phyloP scores from a whole-genome alignment of 1,139 yeast genomes.

The Meyerozyma smithsonii region DNA sequence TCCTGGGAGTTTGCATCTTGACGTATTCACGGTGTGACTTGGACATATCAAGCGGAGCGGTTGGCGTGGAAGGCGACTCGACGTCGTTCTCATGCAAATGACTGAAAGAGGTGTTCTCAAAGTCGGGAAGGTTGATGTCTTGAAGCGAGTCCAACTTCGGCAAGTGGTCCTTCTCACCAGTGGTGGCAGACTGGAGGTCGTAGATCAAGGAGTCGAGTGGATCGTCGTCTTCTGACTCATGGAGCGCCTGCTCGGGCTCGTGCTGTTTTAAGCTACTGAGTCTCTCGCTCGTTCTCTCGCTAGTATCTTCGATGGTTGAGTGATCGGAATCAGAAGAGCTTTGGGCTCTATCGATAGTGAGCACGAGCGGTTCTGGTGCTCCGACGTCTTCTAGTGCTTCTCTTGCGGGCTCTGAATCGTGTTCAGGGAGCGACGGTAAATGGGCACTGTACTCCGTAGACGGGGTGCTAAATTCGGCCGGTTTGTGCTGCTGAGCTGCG shows the following conservation, averaged over 20 bases:
- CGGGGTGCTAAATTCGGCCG: neutral
- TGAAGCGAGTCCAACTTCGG: constrained; percentile 22
- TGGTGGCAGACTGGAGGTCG: constrained; percentile 28
- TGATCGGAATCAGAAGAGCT: constrained; percentile 9
- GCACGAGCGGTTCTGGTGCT: constrained; percentile 19
- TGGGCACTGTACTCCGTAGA: neutral
- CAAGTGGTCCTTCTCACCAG: constrained; percentile 11
- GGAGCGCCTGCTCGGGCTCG: no score
- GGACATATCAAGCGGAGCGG: constrained; percentile 21
- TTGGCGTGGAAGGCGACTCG: constrained; percentile 22
- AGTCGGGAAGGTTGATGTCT: constrained; percentile 25
- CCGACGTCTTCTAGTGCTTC: no score
- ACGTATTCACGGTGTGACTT: neutral
- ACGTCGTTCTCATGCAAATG: constrained; percentile 11
- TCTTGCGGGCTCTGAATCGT: neutral
- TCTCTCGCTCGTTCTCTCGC: no score
- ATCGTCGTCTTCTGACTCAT: constrained; percentile 12
- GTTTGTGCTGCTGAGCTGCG: neutral
- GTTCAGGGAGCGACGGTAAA: neutral
- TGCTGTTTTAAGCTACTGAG: no score
- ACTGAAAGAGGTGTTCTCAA: constrained; percentile 16
- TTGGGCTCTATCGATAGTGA: constrained; percentile 21
- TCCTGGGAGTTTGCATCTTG: neutral
- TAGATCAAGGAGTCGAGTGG: constrained; percentile 34
- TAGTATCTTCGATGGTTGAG: neutral